Base-by-base conservation (phyloP, 306 rosid genomes). In the Gleditsia sinensis region DNA sequence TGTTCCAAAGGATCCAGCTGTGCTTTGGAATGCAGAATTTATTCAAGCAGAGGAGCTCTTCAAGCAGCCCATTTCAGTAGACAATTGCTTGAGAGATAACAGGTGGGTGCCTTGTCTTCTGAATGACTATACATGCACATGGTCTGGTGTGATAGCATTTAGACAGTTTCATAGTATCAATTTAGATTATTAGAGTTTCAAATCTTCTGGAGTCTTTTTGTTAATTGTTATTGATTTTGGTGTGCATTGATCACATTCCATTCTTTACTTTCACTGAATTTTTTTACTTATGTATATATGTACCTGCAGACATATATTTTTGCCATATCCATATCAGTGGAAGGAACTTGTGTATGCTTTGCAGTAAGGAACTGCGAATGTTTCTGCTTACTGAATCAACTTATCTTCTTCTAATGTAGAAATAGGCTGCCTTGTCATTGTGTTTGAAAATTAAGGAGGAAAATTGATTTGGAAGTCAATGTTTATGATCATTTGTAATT, bases 11-110 rank as follows among this genome's bases (percentile, higher is more conserved):
- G 99, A 95, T 81, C 86, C 93, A 49, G 92, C 98, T 74, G 78
- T 82, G 72, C 90, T 95, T 43, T 90, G 99, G 99, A 92, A 92
- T 87, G 77, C 87, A 14, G 99, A 95, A 78, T 92, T 84, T 83
- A 78, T 95, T 75, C 99, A 95, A 89, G 95, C 98, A 40, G 97
- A 95, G 62, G 96, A 90, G 77, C 92, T 95, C 67, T 90, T 87
- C 79, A 90, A 80, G 91, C 92, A 95, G 88, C 93, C 96, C 25
- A 69, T 74, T 74, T 49, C 82, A 5, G 81, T 66, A 55, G 90
- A 79, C 79, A 95, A 95, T 82, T 95, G 98, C 82, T 81, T 92
- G 83, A 88, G 98, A 84, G 99, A 95, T 78, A 92, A 92, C 89
- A 86, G 99, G 98, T 88, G 46, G 63, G 39, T 45, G 60, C 74